phyloP scores from a whole-genome alignment of 345 rosid genomes.

The Gossypium arboreum region DNA sequence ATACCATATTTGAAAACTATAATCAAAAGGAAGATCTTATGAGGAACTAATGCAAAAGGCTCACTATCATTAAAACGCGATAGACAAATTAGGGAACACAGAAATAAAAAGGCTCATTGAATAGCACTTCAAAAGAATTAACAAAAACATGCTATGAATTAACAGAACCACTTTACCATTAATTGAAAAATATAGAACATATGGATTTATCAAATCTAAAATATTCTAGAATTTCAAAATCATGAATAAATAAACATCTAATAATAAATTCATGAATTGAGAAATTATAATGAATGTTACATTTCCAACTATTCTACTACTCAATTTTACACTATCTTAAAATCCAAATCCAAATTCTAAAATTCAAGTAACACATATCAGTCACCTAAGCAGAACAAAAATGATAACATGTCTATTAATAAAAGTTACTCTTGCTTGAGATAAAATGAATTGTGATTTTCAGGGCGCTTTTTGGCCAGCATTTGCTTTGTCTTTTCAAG shows the following conservation, averaged over 20 bases:
- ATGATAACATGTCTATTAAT: not conserved
- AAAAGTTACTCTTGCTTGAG: slow-evolving; percentile 12
- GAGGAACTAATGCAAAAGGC: not conserved
- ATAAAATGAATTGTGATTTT: slow-evolving; percentile 3
- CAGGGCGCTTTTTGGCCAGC: slow-evolving; percentile 33
- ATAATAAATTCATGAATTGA: too few species aligned
- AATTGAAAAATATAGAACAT: too few species aligned
- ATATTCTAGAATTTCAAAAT: too few species aligned
- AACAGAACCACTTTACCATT: too few species aligned
- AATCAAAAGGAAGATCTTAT: too few species aligned
- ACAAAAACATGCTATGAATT: not conserved
- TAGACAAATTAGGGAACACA: not conserved
- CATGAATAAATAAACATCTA: too few species aligned
- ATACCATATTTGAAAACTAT: too few species aligned
- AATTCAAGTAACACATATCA: not conserved
- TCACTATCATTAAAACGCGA: not conserved
- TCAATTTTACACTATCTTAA: too few species aligned
- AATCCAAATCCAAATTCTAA: too few species aligned
- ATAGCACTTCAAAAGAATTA: not conserved
- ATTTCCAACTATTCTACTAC: too few species aligned
- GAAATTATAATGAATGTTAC: too few species aligned
- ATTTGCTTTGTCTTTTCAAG: slow-evolving; percentile 61
- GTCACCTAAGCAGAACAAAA: not conserved
- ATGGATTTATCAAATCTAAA: too few species aligned
- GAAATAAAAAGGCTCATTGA: not conserved